Percentiles rank a stretch among this genome's conserved stretches.
These are phyloP conservation scores for Coemansia pectinata DNA, from an alignment of 192 early-diverging fungal genomes.

Conservation along the genomic window DNA sequence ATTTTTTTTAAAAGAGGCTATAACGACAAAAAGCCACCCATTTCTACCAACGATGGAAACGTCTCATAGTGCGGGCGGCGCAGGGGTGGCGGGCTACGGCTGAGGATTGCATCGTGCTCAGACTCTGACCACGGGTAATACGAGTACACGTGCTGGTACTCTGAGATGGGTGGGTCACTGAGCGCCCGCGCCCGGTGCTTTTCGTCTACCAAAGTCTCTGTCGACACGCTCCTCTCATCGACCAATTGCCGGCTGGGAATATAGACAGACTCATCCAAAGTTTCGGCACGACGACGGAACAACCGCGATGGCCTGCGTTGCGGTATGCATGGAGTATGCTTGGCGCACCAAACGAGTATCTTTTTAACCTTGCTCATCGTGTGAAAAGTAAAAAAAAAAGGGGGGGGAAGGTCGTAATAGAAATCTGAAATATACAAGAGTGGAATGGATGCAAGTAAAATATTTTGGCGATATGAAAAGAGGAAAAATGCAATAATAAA, in stretches of 20 bases:
- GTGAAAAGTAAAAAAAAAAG: not conserved
- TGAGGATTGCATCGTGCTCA: conserved; percentile 44
- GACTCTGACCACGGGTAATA: conserved; percentile 53
- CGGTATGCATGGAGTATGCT: conserved; percentile 13
- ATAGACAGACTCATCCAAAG: conserved; percentile 11
- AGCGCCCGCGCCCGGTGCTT: conserved; percentile 29
- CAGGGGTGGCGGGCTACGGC: conserved; percentile 46
- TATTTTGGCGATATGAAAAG: conserved; percentile 7
- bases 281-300: conserved; percentile 25
- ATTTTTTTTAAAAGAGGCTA: conserved; percentile 7
- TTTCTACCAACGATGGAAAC: conserved; percentile 52
- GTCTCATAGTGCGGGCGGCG: conserved; percentile 43
- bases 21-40: conserved; percentile 47
- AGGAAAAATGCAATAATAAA: conserved; percentile 4
- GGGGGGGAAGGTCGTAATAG: not conserved
- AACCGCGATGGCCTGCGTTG: conserved; percentile 18
- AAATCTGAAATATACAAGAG: not conserved
- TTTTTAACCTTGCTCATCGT: conserved; percentile 28
- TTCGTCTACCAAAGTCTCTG: conserved; percentile 44
- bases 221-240: conserved; percentile 10
- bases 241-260: not conserved
- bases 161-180: conserved; percentile 29
- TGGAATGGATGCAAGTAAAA: conserved; percentile 4
- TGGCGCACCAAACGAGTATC: conserved; percentile 39
- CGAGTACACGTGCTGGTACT: conserved; percentile 36